These are phyloP conservation scores for Exophiala sideris DNA, from an alignment of 2,329 filamentous ascomycete species.

Conservation along the genomic window DNA sequence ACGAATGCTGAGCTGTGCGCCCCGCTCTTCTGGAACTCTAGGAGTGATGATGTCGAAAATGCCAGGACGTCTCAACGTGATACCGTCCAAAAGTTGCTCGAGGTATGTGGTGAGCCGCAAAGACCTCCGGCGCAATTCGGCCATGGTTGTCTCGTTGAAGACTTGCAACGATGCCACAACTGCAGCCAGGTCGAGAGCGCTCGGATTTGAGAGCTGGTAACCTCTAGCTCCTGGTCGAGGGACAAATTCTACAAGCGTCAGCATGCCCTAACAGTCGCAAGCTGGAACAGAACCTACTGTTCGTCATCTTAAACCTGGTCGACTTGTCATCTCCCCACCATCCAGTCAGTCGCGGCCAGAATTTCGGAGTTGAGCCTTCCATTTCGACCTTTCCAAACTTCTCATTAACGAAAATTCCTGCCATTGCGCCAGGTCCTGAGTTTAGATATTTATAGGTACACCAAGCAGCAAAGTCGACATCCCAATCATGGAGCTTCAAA, in stretches of 20 bases:
- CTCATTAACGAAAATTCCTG: conserved; percentile 76
- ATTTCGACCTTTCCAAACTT: conserved; percentile 59
- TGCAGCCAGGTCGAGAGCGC: conserved; percentile 72
- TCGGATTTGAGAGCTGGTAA: conserved; percentile 83
- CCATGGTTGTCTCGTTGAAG: conserved; percentile 69
- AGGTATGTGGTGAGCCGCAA: conserved; percentile 72
- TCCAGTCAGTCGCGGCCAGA: conserved; percentile 66
- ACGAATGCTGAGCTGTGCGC: conserved; percentile 74
- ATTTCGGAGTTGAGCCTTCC: conserved; percentile 35
- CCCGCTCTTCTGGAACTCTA: conserved; percentile 62
- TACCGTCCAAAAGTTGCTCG: conserved; percentile 58
- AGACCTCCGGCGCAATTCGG: conserved; percentile 66
- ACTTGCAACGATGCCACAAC: conserved; percentile 70
- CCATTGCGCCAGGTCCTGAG: conserved; percentile 76
- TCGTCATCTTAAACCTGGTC: conserved; percentile 70
- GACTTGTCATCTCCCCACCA: conserved; percentile 82
- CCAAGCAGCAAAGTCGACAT: conserved; percentile 89
- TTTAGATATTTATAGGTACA: conserved; percentile 98
- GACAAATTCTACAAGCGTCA: conserved; percentile 53
- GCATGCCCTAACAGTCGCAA: neutral
- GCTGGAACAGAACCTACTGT: conserved; percentile 10
- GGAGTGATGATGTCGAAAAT: conserved; percentile 68
- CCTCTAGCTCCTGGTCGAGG: conserved; percentile 75
- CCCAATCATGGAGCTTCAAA: conserved; percentile 79
- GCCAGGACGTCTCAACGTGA: conserved; percentile 22